Conservation (phyloP, 2,329 filamentous ascomycete genomes). For the Sporothrix globosa region DNA sequence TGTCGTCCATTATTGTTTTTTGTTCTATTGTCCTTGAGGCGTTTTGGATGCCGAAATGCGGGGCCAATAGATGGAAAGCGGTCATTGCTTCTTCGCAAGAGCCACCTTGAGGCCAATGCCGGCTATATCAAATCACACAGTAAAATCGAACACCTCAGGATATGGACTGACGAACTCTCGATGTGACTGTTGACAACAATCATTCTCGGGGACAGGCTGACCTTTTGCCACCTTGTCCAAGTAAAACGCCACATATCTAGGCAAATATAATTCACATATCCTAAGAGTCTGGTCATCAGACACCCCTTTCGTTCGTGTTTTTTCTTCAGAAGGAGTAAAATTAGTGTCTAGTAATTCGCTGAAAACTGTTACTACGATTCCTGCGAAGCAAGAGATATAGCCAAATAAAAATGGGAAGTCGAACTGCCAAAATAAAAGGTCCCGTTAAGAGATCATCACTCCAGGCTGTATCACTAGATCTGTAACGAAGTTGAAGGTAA, state of each 20-base stretch:
- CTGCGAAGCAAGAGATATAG: background rate
- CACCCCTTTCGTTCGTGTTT: background rate
- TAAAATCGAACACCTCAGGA: background rate
- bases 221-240: background rate
- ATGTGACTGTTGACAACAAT: background rate
- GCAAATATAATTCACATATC: background rate
- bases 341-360: constrained; percentile 13
- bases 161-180: background rate
- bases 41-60: background rate
- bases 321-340: background rate
- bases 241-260: background rate
- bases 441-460: background rate
- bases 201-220: background rate
- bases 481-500: background rate
- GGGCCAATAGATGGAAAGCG: background rate
- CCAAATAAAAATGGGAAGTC: too few species aligned
- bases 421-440: background rate
- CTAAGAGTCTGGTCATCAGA: background rate
- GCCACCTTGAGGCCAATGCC: background rate
- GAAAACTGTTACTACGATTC: background rate
- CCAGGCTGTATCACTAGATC: background rate
- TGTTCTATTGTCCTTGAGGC: background rate
- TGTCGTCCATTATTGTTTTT: background rate
- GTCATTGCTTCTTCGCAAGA: background rate
- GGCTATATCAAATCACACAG: background rate